phyloP scores from a whole-genome alignment of 129 eudicot genomes.

The Scalesia atractyloides region DNA sequence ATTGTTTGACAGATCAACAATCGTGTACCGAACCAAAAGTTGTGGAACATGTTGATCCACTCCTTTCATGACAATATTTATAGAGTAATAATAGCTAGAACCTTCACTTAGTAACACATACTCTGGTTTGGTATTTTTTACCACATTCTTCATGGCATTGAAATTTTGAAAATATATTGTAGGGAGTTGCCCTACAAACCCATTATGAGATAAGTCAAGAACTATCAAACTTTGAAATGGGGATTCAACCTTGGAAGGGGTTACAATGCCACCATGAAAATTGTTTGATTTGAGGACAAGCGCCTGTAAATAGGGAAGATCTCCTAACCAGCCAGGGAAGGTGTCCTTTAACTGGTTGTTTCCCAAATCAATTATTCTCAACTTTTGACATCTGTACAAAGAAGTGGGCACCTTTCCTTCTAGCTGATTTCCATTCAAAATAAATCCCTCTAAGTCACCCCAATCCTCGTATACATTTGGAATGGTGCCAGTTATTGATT shows the following conservation, averaged over 20 bases:
- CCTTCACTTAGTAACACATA: too few species aligned
- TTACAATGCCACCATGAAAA: constrained; percentile 32
- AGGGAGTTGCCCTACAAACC: constrained; percentile 39
- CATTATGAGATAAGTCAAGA: constrained; percentile 44
- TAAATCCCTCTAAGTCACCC: not conserved
- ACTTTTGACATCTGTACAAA: constrained; percentile 26
- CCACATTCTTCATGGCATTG: constrained; percentile 25
- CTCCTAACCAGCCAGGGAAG: constrained; percentile 35
- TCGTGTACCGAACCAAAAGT: constrained; percentile 6
- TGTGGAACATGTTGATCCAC: not conserved
- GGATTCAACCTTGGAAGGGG: not conserved
- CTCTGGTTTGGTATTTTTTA: not conserved
- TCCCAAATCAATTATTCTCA: constrained; percentile 40
- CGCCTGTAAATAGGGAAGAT: constrained; percentile 33
- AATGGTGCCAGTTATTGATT: constrained; percentile 23
- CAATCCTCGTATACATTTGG: constrained; percentile 13
- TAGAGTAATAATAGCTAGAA: not conserved
- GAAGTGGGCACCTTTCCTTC: constrained; percentile 39
- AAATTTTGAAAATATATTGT: constrained; percentile 19
- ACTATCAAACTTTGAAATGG: constrained; percentile 33
- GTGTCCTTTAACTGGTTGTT: constrained; percentile 33
- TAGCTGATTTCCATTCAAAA: constrained; percentile 32
- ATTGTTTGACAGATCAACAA: constrained; percentile 37
- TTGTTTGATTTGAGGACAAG: constrained; percentile 38
- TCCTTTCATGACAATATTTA: constrained; percentile 18